Evolutionary conservation across 2,329 filamentous ascomycete genomes (phyloP), one percentile per base, ranked within the genome.

Genomic region (Cladosporium velox): DNA sequence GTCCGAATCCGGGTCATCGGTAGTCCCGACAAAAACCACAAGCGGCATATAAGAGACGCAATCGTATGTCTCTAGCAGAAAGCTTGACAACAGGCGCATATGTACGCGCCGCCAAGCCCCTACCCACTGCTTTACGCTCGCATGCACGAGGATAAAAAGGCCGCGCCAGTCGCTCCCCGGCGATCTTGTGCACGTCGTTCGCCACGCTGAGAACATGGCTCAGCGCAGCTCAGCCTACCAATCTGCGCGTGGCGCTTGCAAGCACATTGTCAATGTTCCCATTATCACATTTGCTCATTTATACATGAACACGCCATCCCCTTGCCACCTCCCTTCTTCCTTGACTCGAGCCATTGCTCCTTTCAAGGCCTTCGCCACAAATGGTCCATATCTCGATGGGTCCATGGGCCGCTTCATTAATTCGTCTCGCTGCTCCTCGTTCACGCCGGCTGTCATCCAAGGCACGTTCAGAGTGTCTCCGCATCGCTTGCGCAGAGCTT

Each of bases 251-350:
- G 24, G 30, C 32, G 7, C 12, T 35, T 8, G n/a, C 4, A 18
- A n/a, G 54, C 54, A 58, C 15, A 58, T 21, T 24, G 47, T 18
- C 54, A 57, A 35, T 35, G n/a, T 24, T 32, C 18, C 5, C 57
- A 11, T 28, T 18, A 59, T 41, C 34, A 59, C 35, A 41, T 59
- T 35, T 14, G 18, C 57, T 44, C 35, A 59, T 28, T 24, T 52
- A 61, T 61, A 61, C n/a, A 26, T 52, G 44, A 41, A 61, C 44
- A 61, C 44, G 30, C 59, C 59, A 61, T 61, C 59, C 28, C 41
- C 44, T 21, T 38, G 26, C 59, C 59, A 61, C 21, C 34, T 52
- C 26, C 59, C 59, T 26, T 61, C 59, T 2, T 49, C 47, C 30
- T 52, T 61, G 10, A 61, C 44, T 15, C 59, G 28, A n/a, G 26